phyloP scores from a whole-genome alignment of 805 yeast genomes.

The Metschnikowia cerradonensis region DNA sequence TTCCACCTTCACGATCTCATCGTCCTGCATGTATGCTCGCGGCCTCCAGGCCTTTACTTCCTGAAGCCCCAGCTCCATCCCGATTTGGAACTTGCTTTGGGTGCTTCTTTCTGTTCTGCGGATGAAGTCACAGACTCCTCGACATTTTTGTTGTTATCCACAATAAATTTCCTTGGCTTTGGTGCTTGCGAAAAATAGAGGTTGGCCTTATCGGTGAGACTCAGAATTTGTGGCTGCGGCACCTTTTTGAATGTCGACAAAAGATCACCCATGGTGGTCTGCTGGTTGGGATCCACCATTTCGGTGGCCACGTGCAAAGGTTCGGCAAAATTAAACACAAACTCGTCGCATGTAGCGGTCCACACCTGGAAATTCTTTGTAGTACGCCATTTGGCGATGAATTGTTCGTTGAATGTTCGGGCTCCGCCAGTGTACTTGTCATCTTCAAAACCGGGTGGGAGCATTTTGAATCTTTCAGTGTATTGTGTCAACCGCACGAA shows the following conservation, averaged over 20 bases:
- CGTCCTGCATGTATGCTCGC: constrained; percentile 10
- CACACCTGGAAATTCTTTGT: constrained; percentile 38
- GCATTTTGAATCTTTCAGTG: constrained; percentile 31
- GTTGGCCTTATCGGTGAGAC: constrained; percentile 11
- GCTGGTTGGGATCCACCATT: constrained; percentile 11
- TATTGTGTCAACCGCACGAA: constrained; percentile 68
- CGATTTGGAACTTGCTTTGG: constrained; percentile 4
- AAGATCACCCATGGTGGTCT: constrained; percentile 14
- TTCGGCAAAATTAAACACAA: constrained; percentile 40
- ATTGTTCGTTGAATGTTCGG: constrained; percentile 28
- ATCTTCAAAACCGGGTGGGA: constrained; percentile 42
- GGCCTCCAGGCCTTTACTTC: constrained; percentile 4
- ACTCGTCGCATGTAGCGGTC: constrained; percentile 40
- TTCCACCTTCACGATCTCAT: constrained; percentile 7
- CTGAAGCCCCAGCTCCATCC: constrained; percentile 18
- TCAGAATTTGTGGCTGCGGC: constrained; percentile 5
- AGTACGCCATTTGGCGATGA: constrained; percentile 30
- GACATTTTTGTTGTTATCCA: neutral
- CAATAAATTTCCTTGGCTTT: constrained; percentile 18
- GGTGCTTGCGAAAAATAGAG: constrained; percentile 14
- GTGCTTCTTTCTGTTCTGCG: neutral
- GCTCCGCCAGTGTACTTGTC: constrained; percentile 25
- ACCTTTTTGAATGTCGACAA: constrained; percentile 15
- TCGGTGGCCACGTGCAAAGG: constrained; percentile 36
- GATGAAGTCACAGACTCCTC: neutral